Evolutionary conservation across 1,284 basidiomycete genomes (phyloP), one percentile per base, ranked within the genome.

Genomic region (Malassezia vespertilionis): DNA sequence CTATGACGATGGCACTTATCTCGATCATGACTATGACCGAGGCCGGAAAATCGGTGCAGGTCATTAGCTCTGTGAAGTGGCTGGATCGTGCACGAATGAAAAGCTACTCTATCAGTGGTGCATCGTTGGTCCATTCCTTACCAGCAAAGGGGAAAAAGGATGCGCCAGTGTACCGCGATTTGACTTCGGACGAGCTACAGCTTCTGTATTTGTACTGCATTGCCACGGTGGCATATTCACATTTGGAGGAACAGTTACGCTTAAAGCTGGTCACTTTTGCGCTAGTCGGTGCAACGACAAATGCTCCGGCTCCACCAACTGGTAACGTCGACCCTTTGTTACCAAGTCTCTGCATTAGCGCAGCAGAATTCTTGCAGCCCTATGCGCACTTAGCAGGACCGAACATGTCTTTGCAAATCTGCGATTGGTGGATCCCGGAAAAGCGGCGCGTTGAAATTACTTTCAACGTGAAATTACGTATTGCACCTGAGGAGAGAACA

Each of bases 21-120:
- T 37, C 30, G 6, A 24, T 50, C 17, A 27, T 37, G 17, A 17
- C 41, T 8, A 24, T 33, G 11, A 23, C 20, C 10, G 37, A 50
- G 14, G 40, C 35, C 7, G 42, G 47, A 17, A 50, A 50, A 20
- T 21, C 30, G 18, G 17, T 34, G 35, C 41, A 40, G 18, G 41
- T 26, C 20, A 35, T 50, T 20, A 44, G 33, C 21, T 50, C 47
- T 7, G 47, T 50, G 15, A 50, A 50, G n/a, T 50, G 41, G 41
- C 34, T 50, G 4, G 41, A 50, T 17, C 43, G 40, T 10, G 27
- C 24, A 7, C 36, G 34, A 14, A 4, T 50, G 11, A 28, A 24
- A 5, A 37, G 30, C 23, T 38, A 28, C 15, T 22, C 33, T 17
- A n/a, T 47, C 2, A 24, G 32, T 5, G 38, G 38, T 11, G 10